Conservation (phyloP, 306 rosid genomes). For the Senna siamea region DNA sequence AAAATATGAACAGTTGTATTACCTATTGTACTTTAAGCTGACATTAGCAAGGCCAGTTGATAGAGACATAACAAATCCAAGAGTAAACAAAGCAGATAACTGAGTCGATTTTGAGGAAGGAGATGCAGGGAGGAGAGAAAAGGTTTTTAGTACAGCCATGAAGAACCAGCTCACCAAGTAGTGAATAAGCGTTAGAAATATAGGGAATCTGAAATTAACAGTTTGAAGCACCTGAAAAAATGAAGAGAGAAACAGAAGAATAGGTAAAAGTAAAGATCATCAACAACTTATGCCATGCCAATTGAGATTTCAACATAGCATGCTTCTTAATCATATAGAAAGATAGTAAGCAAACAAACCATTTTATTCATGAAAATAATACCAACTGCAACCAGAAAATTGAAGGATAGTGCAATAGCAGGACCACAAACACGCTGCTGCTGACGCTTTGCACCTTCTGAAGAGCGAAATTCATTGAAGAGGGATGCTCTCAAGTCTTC, state of each 20-base stretch:
- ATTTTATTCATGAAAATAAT: conserved; percentile 85
- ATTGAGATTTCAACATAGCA: conserved; percentile 21
- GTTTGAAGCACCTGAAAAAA: conserved; percentile 75
- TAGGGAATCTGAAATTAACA: conserved; percentile 75
- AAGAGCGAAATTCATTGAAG: conserved; percentile 61
- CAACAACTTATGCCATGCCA: conserved; percentile 35
- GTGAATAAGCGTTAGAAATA: conserved; percentile 77
- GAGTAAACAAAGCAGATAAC: conserved; percentile 60
- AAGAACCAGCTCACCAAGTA: conserved; percentile 82
- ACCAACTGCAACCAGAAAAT: conserved; percentile 77
- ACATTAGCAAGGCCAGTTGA: conserved; percentile 91
- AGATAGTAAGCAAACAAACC: conserved; percentile 55
- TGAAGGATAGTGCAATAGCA: conserved; percentile 74
- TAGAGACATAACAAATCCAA: conserved; percentile 83
- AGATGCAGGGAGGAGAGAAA: conserved; percentile 73
- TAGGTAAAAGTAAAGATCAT: not conserved
- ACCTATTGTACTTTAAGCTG: conserved; percentile 93
- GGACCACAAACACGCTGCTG: conserved; percentile 77
- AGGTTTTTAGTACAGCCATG: conserved; percentile 71
- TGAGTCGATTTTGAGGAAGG: conserved; percentile 71
- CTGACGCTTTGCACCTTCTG: conserved; percentile 74
- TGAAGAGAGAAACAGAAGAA: not conserved
- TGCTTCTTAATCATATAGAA: conserved; percentile 5
- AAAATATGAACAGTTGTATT: conserved; percentile 30
- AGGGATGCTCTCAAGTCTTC: conserved; percentile 71